These are phyloP conservation scores for Arbutus unedo DNA, from an alignment of 148 eudicot genomes.

Conservation along the genomic window DNA sequence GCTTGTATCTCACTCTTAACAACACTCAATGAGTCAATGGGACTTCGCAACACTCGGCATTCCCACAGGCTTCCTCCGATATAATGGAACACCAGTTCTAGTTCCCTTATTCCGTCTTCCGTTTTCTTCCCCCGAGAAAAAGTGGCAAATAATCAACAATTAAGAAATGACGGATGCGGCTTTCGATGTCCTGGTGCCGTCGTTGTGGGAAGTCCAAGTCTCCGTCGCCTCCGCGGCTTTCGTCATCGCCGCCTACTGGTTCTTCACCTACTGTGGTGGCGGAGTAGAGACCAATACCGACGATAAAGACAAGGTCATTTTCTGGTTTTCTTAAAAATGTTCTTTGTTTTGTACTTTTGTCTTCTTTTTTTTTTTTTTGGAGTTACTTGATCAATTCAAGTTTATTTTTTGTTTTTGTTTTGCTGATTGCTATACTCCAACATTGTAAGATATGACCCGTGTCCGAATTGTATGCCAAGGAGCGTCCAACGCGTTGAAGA, in stretches of 20 bases:
- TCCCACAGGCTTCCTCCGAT: neutral
- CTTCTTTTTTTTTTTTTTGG: neutral
- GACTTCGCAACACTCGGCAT: neutral
- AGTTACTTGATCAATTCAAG: neutral
- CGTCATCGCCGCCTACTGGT: constrained; percentile 44
- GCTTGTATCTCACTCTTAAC: neutral
- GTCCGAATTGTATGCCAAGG: neutral
- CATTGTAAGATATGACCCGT: neutral
- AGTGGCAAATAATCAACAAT: constrained; percentile 4
- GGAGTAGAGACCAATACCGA: constrained; percentile 14
- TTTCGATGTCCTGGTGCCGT: constrained; percentile 35
- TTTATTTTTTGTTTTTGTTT: neutral
- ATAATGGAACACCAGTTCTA: neutral
- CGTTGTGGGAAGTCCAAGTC: constrained; percentile 60
- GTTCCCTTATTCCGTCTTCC: neutral
- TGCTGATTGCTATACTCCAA: neutral
- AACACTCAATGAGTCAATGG: neutral
- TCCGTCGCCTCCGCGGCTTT: constrained; percentile 39
- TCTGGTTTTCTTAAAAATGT: neutral
- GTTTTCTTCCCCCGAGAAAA: neutral
- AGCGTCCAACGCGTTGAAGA: too few relatives aligned
- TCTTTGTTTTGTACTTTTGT: too few relatives aligned
- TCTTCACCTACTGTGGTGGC: constrained; percentile 24
- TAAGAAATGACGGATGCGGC: constrained; percentile 33
- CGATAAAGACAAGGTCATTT: constrained; percentile 39